Percentiles rank a stretch among this genome's conserved stretches.
phyloP scores from a whole-genome alignment of 2,329 filamentous ascomycete genomes.

The Coniochaeta sp. region DNA sequence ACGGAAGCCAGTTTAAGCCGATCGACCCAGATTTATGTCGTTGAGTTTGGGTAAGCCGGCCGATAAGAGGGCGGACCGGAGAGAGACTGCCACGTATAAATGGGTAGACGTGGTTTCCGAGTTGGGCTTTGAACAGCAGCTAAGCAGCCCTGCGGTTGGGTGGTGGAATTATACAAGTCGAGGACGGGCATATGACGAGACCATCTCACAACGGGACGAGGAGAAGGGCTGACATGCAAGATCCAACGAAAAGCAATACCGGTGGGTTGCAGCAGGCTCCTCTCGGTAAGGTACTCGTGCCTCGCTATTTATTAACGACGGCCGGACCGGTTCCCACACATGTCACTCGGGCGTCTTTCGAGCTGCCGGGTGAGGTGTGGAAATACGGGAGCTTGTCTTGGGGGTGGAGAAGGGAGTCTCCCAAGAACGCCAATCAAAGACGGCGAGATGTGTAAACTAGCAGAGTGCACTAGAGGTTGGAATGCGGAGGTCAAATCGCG shows the following conservation, averaged over 20 bases:
- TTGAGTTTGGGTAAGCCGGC: neutral
- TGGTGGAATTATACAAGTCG: neutral
- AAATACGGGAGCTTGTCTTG: neutral
- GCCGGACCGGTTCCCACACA: neutral
- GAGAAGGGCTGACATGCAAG: neutral
- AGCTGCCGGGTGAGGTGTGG: neutral
- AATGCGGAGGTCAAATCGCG: neutral
- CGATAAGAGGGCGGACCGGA: neutral
- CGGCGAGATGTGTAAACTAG: neutral
- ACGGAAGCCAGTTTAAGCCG: conserved; percentile 3
- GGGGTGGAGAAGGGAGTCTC: neutral
- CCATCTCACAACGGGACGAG: neutral
- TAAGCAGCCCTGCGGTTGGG: neutral
- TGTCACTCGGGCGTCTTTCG: neutral
- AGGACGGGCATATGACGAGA: neutral
- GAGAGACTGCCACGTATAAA: neutral
- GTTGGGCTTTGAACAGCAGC: neutral
- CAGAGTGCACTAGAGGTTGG: neutral
- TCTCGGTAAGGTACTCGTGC: neutral
- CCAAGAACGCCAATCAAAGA: neutral
- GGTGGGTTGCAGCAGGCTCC: conserved; percentile 1
- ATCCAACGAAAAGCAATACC: neutral
- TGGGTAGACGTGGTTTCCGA: neutral
- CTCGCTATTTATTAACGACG: conserved; percentile 3
- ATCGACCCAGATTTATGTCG: neutral